Conservation (phyloP, 2,329 filamentous ascomycete species). For the Exophiala bonariae region DNA sequence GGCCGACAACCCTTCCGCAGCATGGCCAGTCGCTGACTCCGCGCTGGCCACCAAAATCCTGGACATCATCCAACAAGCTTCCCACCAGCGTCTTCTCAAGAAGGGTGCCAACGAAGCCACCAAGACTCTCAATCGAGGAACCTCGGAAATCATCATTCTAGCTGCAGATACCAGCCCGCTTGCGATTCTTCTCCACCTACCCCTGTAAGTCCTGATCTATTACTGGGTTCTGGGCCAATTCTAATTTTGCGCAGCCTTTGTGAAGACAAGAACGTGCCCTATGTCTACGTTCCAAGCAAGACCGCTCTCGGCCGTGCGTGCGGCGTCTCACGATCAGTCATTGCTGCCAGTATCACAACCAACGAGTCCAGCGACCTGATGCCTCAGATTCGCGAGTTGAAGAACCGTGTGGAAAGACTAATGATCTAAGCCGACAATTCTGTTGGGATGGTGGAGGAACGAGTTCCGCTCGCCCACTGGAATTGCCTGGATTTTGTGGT, state of each 20-base stretch:
- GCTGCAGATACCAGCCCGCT: conserved; percentile 86
- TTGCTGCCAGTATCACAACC: conserved; percentile 83
- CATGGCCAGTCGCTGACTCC: conserved; percentile 72
- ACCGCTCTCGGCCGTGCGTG: conserved; percentile 84
- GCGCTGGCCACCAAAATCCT: conserved; percentile 78
- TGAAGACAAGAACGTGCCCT: conserved; percentile 70
- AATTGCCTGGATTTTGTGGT: neutral
- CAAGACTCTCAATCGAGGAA: conserved; percentile 72
- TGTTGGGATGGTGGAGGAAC: neutral
- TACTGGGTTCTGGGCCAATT: too few species aligned
- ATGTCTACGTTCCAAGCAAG: conserved; percentile 68
- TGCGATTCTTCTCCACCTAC: conserved; percentile 84
- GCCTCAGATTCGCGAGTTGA: conserved; percentile 81
- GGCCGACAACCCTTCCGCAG: conserved; percentile 27
- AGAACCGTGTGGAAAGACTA: conserved; percentile 93
- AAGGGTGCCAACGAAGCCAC: conserved; percentile 79
- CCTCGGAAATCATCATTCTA: conserved; percentile 83
- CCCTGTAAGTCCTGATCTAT: conserved; percentile 49
- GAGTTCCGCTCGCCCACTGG: neutral
- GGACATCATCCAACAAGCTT: conserved; percentile 73
- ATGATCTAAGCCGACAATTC: conserved; percentile 66
- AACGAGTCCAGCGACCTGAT: conserved; percentile 88
- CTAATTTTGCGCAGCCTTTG: conserved; percentile 51
- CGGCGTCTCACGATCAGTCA: conserved; percentile 85
- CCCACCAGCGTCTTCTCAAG: conserved; percentile 67